Percentiles rank a stretch among this genome's conserved stretches.
phyloP scores from a whole-genome alignment of 148 eudicot species.

The Spergularia marina region DNA sequence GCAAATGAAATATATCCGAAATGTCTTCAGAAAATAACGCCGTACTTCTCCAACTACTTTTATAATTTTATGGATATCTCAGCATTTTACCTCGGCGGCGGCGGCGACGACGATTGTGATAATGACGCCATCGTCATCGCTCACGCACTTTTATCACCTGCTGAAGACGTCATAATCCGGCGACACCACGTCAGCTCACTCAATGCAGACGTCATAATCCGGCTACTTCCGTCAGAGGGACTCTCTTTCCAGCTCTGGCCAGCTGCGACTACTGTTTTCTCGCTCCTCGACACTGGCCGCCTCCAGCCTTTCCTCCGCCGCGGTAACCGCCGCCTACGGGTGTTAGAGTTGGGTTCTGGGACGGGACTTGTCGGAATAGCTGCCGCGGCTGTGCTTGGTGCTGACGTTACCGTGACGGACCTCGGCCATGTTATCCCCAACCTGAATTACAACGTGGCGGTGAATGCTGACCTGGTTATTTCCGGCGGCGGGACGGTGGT shows the following conservation, averaged over 20 bases:
- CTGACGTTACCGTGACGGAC: slow-evolving; percentile 71
- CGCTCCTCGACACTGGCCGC: slow-evolving; percentile 46
- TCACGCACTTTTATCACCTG: not conserved
- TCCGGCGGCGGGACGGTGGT: slow-evolving; percentile 42
- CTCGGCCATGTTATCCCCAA: slow-evolving; percentile 64
- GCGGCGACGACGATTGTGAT: slow-evolving; percentile 15
- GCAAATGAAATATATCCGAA: too few relatives aligned
- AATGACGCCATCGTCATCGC: slow-evolving; percentile 23
- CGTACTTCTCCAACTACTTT: too few relatives aligned
- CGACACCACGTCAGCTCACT: slow-evolving; percentile 44
- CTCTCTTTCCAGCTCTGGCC: slow-evolving; percentile 92
- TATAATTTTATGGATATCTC: slow-evolving; percentile 1
- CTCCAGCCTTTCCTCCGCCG: slow-evolving; percentile 8
- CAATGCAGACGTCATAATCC: slow-evolving; percentile 43
- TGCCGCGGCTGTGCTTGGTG: slow-evolving; percentile 65
- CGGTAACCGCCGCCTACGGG: slow-evolving; percentile 35
- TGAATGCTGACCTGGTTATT: slow-evolving; percentile 32
- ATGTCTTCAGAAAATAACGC: too few relatives aligned
- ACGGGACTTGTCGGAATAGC: slow-evolving; percentile 80
- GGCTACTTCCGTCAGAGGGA: slow-evolving; percentile 67
- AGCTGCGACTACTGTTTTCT: slow-evolving; percentile 51
- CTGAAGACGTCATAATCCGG: not conserved
- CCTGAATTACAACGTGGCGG: slow-evolving; percentile 48
- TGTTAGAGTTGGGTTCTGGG: slow-evolving; percentile 85
- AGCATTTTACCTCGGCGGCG: not conserved